A percentile compares a stretch with the other conserved stretches of the same genome.
phyloP scores from a whole-genome alignment of 352 stramenopile species.

The Phytophthora cryptogea region DNA sequence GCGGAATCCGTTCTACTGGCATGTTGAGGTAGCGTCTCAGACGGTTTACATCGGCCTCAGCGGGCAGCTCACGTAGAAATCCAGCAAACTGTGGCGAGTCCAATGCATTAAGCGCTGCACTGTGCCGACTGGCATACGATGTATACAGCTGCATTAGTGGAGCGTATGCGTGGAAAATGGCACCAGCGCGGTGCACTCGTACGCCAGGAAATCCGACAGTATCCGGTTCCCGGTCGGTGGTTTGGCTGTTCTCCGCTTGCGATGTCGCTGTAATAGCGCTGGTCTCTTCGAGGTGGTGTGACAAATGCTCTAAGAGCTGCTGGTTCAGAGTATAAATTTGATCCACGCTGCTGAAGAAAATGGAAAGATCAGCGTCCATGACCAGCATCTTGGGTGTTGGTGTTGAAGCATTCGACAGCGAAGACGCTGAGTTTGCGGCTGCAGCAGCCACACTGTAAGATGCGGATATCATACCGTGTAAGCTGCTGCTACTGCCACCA shows the following conservation, averaged over 20 bases:
- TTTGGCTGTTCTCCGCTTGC: conserved; percentile 14
- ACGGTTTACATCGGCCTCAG: conserved; percentile 61
- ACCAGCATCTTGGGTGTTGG: conserved; percentile 57
- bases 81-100: conserved; percentile 72
- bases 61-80: conserved; percentile 76
- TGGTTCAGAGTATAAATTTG: conserved; percentile 90
- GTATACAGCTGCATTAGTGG: conserved; percentile 87
- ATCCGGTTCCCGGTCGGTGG: conserved; percentile 7
- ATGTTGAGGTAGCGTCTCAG: conserved; percentile 85
- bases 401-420: conserved; percentile 25
- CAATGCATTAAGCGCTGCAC: conserved; percentile 67
- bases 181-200: conserved; percentile 49
- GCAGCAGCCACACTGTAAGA: conserved; percentile 35
- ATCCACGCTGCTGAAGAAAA: conserved; percentile 90
- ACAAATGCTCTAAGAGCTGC: conserved; percentile 86
- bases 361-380: conserved; percentile 83
- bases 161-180: conserved; percentile 88
- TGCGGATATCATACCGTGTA: conserved; percentile 47
- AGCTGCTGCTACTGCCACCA: conserved; percentile 51
- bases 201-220: conserved; percentile 13
- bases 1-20: conserved; percentile 85
- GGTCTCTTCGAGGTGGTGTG: conserved; percentile 74
- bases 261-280: conserved; percentile 26
- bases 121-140: conserved; percentile 83
- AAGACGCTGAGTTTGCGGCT: conserved; percentile 31